Evolutionary conservation across 139 green algal genomes (phyloP).

Genomic region (Chlamydomonas incerta): DNA sequence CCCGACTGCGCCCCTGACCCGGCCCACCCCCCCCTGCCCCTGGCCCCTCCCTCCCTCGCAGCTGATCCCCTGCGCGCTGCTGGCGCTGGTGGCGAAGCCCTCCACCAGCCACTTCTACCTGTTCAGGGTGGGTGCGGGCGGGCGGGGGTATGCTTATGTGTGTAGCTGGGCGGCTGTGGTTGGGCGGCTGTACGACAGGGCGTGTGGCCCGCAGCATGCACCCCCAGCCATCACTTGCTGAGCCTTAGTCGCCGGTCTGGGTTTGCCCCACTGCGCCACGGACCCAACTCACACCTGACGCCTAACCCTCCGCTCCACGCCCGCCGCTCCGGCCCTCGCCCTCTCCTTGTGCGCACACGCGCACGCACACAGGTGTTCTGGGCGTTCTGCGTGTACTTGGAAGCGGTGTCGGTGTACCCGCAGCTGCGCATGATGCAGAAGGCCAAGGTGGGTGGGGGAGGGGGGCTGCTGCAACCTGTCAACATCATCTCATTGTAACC

Average conservation of each 20-base stretch:
- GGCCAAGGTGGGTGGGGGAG: slow-evolving; percentile 68
- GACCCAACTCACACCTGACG: too few species aligned
- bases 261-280: too few species aligned
- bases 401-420: slow-evolving; percentile 95
- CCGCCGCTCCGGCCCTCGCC: too few species aligned
- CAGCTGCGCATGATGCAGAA: slow-evolving; percentile 99
- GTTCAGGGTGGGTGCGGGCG: slow-evolving; percentile 69
- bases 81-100: slow-evolving; percentile 92
- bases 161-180: too few species aligned
- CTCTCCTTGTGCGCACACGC: too few species aligned
- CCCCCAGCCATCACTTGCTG: too few species aligned
- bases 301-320: too few species aligned
- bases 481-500: too few species aligned
- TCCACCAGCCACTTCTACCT: slow-evolving; percentile 84
- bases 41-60: slow-evolving; percentile 47
- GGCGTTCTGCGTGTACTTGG: slow-evolving; percentile 98
- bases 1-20: neutral
- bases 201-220: too few species aligned
- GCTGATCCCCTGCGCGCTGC: slow-evolving; percentile 82
- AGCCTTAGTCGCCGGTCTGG: too few species aligned
- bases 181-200: too few species aligned
- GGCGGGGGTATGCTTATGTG: neutral
- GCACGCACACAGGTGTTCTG: slow-evolving; percentile 92
- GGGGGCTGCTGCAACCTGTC: too few species aligned
- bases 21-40: neutral